Conservation (phyloP, 192 early-diverging fungal genomes). For the Podila epigama region DNA sequence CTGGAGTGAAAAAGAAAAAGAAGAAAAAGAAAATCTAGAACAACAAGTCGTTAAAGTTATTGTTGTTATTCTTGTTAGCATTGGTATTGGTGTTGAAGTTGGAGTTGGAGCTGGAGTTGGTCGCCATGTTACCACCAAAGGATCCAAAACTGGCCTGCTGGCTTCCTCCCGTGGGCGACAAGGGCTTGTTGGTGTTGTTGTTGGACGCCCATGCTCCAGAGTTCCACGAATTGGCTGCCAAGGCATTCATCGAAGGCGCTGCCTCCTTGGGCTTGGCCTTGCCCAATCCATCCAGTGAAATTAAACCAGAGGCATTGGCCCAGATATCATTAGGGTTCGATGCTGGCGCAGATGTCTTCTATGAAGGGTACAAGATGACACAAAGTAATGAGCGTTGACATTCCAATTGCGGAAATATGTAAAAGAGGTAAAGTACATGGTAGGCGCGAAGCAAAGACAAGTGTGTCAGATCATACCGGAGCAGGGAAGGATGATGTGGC, state of each 20-base stretch:
- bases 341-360: slow-evolving; percentile 11
- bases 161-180: slow-evolving; percentile 13
- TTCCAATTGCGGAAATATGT: neutral
- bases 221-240: slow-evolving; percentile 50
- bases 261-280: slow-evolving; percentile 59
- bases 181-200: slow-evolving; percentile 16
- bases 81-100: too few species aligned
- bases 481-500: slow-evolving; percentile 9
- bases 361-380: slow-evolving; percentile 6
- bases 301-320: slow-evolving; percentile 69
- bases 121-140: slow-evolving; percentile 24
- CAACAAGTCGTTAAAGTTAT: slow-evolving; percentile 29
- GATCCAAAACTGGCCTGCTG: slow-evolving; percentile 11
- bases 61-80: slow-evolving; percentile 22
- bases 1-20: too few species aligned
- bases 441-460: neutral
- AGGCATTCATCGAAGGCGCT: slow-evolving; percentile 67
- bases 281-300: slow-evolving; percentile 77
- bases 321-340: slow-evolving; percentile 69
- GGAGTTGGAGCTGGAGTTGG: slow-evolving; percentile 8
- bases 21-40: too few species aligned
- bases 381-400: slow-evolving; percentile 2
- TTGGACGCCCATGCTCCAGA: slow-evolving; percentile 31
- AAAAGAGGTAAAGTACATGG: neutral
- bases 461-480: neutral